Base-by-base conservation (phyloP, 495 filamentous ascomycete species). In the Penicillium cosmopolitanum region DNA sequence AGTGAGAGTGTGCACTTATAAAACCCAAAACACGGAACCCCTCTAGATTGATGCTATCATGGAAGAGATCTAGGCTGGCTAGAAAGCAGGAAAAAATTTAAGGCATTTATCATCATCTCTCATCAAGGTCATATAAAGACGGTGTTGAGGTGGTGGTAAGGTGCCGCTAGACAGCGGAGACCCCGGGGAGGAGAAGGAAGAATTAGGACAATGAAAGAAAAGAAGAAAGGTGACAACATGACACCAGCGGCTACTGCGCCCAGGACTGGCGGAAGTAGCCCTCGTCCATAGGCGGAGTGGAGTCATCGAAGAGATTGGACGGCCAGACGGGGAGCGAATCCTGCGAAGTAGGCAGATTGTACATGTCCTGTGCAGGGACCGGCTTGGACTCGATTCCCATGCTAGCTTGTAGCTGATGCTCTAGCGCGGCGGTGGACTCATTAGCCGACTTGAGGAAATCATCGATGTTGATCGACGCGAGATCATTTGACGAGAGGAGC, bases 391-490 rank as follows among this genome's bases (percentile, higher is more conserved):
- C 75, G 59, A 77, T 68, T 13, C 68, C 73, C 67, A 79, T 76
- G 62, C 63, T 77, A 47, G 71, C 75, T 53, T 80, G 78, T 50
- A 80, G 68, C 50, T 76, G 78, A 57, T 80, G 77, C 65, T 80
- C 77, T 55, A 81, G 65, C 53, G 71, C 77, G 18, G 75, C 75
- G 21, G 78, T 80, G 7, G 75, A 78, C 56, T 78, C 78, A 53
- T 80, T 80, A 58, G 78, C 71, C 2, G 76, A 74, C 60, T 80
- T 78, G 72, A 89, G 83, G 68, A 85, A 85, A 43, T 87, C 83
- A 54, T 87, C 85, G 51, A 86, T 84, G 62, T 85, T 85, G 58
- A 87, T 77, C 48, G 75, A 80, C n/a, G 79, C 76, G 11, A 87
- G 66, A 56, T 87, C 84, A 62, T 75, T 79, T 36, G 75, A 78